Evolutionary conservation across 2,329 filamentous ascomycete genomes (phyloP), one percentile per base, ranked within the genome.

Genomic region (Corinectria fuckeliana): DNA sequence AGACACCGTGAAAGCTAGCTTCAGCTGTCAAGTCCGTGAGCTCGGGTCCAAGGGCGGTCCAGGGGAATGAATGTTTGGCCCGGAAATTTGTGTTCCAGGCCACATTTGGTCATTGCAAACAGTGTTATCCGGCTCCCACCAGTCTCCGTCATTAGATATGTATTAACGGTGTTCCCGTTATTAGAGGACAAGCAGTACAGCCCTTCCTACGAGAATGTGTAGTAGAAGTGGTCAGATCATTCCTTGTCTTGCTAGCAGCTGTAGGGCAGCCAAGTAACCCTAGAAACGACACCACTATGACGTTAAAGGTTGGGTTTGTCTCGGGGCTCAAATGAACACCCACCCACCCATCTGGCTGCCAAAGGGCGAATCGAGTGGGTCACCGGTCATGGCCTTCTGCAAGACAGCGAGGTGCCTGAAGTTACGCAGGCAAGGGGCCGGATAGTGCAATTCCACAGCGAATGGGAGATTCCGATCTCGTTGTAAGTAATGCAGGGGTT

Each of bases 361-460:
- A 45, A 51, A 26, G 51, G 48, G 47, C 36, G 39, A 32, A 44
- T 50, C 28, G 30, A 26, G 63, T 68, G 60, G 63, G 65, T 58
- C 56, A 36, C 30, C 54, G 60, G 65, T 57, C 56, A 23, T 26
- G 55, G 55, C 50, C 54, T 58, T 52, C 67, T 70, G 67, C 67
- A 67, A 69, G 66, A 67, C 66, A 62, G 42, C 36, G 44, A 32
- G 62, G 20, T 44, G 56, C 57, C 56, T 48, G n/a, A 62, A 56
- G 58, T 51, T 61, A 54, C 45, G 50, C 48, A 62, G 61, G 67
- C 58, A 69, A 69, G 65, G 64, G 65, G 36, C 53, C 48, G 20
- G 10, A 25, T 4, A 10, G 45, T 16, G 44, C 20, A 45, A 42
- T 26, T 2, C 10, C n/a, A 14, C 23, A 25, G 38, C 45, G 45